phyloP scores from a whole-genome alignment of 2,329 filamentous ascomycete genomes.

The Xylariaceae sp. region DNA sequence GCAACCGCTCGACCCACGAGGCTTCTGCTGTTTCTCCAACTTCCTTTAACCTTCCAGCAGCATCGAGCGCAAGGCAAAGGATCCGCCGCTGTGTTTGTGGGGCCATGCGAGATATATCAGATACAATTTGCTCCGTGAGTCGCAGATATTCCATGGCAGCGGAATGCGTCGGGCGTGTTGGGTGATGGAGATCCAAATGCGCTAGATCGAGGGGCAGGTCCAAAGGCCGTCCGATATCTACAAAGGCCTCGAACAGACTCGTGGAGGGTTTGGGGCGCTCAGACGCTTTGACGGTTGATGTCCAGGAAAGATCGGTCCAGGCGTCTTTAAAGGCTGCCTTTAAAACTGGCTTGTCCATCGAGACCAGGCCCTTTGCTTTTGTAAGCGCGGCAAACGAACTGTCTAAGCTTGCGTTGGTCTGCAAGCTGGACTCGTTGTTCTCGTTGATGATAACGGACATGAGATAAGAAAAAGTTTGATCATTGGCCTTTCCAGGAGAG shows the following conservation, averaged over 20 bases:
- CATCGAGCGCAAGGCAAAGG: conserved; percentile 24
- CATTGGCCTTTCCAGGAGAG: conserved; percentile 14
- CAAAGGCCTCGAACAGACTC: conserved; percentile 49
- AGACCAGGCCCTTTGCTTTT: conserved; percentile 42
- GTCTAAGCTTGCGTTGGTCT: conserved; percentile 41
- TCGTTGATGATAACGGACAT: conserved; percentile 38
- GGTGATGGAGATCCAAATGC: conserved; percentile 54
- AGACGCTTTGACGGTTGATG: conserved; percentile 49
- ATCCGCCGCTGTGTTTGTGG: conserved; percentile 10
- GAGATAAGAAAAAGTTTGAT: conserved; percentile 36
- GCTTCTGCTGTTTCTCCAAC: conserved; percentile 22
- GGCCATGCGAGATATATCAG: conserved; percentile 2
- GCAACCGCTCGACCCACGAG: conserved; percentile 25
- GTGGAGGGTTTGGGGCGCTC: conserved; percentile 43
- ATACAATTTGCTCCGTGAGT: conserved; percentile 5
- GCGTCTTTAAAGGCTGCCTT: conserved; percentile 36
- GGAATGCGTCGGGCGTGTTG: conserved; percentile 44
- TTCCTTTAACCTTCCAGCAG: conserved; percentile 22
- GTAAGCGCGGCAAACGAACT: conserved; percentile 46
- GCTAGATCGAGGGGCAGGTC: conserved; percentile 44
- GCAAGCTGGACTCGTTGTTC: conserved; percentile 24
- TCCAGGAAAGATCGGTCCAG: conserved; percentile 49
- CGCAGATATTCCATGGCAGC: conserved; percentile 46
- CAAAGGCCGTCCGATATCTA: conserved; percentile 42
- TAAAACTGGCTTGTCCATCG: conserved; percentile 32